These are phyloP conservation scores for Plasmodium vinckei DNA, from an alignment of 169 alveolate genomes.

Conservation along the genomic window DNA sequence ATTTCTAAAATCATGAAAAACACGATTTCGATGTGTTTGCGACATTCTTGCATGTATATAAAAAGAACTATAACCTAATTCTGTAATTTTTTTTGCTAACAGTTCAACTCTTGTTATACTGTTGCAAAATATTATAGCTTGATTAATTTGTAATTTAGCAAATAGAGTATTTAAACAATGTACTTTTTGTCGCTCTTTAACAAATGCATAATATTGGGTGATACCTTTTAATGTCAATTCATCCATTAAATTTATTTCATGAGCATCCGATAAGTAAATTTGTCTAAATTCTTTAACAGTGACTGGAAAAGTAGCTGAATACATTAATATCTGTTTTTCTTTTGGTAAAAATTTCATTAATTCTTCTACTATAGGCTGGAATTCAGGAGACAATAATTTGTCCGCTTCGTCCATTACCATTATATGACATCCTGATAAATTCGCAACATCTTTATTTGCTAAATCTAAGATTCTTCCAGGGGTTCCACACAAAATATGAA, in stretches of 20 bases:
- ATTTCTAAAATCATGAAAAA: slow-evolving; percentile 97
- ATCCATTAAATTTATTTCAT: slow-evolving; percentile 98
- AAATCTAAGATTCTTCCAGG: slow-evolving; percentile 99
- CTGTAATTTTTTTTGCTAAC: slow-evolving; percentile 98
- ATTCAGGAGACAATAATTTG: slow-evolving; percentile 97
- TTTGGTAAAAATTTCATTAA: slow-evolving; percentile 94
- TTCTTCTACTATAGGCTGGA: slow-evolving; percentile 96
- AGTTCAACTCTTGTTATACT: slow-evolving; percentile 98
- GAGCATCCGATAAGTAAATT: slow-evolving; percentile 96
- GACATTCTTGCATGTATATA: slow-evolving; percentile 99
- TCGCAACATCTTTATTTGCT: slow-evolving; percentile 95
- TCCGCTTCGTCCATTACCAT: slow-evolving; percentile 99
- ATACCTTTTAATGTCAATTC: slow-evolving; percentile 99
- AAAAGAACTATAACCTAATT: slow-evolving; percentile 98
- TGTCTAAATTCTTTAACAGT: slow-evolving; percentile 96
- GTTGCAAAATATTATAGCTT: slow-evolving; percentile 99
- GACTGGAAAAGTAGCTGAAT: slow-evolving; percentile 99
- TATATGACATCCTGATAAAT: slow-evolving; percentile 91
- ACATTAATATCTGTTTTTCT: slow-evolving; percentile 95
- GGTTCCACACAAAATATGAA: slow-evolving; percentile 99
- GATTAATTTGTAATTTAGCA: slow-evolving; percentile 95
- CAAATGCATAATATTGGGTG: slow-evolving; percentile 98
- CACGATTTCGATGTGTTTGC: slow-evolving; percentile 96
- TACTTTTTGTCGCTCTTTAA: slow-evolving; percentile 98
- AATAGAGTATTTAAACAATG: slow-evolving; percentile 98